Evolutionary conservation across 2,329 filamentous ascomycete species (phyloP).

Genomic region (Calonectria pteridis): DNA sequence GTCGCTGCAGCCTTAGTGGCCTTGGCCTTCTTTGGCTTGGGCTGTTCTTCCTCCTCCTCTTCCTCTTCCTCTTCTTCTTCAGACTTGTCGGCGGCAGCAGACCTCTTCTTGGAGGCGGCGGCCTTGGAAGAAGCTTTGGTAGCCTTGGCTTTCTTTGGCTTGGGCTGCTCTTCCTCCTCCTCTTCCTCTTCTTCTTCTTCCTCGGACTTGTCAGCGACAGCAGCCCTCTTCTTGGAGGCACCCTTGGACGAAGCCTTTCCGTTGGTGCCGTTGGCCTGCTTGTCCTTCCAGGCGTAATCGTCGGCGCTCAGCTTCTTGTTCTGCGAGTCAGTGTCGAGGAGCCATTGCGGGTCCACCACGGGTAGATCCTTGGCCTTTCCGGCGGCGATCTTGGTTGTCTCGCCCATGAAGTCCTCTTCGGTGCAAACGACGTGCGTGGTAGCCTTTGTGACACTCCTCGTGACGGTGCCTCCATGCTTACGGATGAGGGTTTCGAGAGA

Average conservation of each 20-base stretch:
- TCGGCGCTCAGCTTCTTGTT: slow-evolving; percentile 41
- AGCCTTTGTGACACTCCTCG: slow-evolving; percentile 60
- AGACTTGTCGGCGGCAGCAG: slow-evolving; percentile 36
- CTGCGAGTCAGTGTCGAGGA: slow-evolving; percentile 63
- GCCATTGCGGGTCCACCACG: slow-evolving; percentile 72
- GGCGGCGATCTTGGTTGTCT: slow-evolving; percentile 64
- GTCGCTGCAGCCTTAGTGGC: slow-evolving; percentile 24
- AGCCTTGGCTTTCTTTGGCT: slow-evolving; percentile 45
- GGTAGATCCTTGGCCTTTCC: slow-evolving; percentile 61
- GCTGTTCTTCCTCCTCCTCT: slow-evolving; percentile 43
- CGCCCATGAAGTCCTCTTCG: slow-evolving; percentile 62
- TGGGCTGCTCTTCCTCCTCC: slow-evolving; percentile 42
- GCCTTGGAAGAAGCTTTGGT: no score
- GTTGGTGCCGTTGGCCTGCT: slow-evolving; percentile 40
- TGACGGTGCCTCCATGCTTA: slow-evolving; percentile 62
- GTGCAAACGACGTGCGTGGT: slow-evolving; percentile 71
- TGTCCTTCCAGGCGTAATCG: slow-evolving; percentile 45
- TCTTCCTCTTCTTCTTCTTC: slow-evolving; percentile 39
- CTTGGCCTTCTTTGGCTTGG: slow-evolving; percentile 47
- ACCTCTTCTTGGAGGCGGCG: slow-evolving; percentile 44
- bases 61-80: slow-evolving; percentile 35
- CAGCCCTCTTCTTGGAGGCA: slow-evolving; percentile 44
- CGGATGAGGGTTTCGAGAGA: slow-evolving; percentile 60
- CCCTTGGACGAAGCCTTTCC: slow-evolving; percentile 35
- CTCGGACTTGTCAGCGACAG: slow-evolving; percentile 35